Conservation (phyloP, 2,329 filamentous ascomycete species). For the Ascochyta rabiei region DNA sequence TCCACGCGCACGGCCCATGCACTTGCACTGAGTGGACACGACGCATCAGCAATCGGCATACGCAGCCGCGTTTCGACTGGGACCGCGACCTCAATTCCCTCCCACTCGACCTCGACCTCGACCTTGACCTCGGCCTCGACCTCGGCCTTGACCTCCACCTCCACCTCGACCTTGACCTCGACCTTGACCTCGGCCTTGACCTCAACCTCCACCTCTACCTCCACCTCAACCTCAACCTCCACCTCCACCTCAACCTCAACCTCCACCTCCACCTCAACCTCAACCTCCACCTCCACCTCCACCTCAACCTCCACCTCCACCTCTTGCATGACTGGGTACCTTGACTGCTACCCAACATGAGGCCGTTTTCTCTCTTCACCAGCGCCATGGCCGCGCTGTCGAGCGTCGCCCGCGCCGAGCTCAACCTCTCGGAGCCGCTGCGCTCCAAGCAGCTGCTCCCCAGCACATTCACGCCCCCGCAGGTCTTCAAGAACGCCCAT, state of each 20-base stretch:
- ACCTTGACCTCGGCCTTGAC: too few relatives aligned
- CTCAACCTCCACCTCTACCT: constrained; percentile 2
- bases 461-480: constrained; percentile 75
- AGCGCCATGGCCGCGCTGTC: constrained; percentile 63
- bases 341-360: constrained; percentile 46
- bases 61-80: constrained; percentile 14
- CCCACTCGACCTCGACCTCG: too few relatives aligned
- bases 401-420: constrained; percentile 62
- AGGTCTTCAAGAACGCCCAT: constrained; percentile 93
- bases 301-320: too few relatives aligned
- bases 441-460: constrained; percentile 57
- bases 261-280: constrained; percentile 12
- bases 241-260: constrained; percentile 10
- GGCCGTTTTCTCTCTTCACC: constrained; percentile 44
- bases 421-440: constrained; percentile 65
- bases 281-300: neutral
- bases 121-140: constrained; percentile 14
- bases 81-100: constrained; percentile 1
- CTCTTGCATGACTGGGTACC: constrained; percentile 43
- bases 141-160: too few relatives aligned
- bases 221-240: neutral
- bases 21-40: constrained; percentile 36
- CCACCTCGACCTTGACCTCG: too few relatives aligned
- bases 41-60: constrained; percentile 43
- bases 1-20: constrained; percentile 3